Evolutionary conservation across 2,329 filamentous ascomycete genomes (phyloP), one percentile per base, ranked within the genome.

Genomic region (Aureobasidium sp.): DNA sequence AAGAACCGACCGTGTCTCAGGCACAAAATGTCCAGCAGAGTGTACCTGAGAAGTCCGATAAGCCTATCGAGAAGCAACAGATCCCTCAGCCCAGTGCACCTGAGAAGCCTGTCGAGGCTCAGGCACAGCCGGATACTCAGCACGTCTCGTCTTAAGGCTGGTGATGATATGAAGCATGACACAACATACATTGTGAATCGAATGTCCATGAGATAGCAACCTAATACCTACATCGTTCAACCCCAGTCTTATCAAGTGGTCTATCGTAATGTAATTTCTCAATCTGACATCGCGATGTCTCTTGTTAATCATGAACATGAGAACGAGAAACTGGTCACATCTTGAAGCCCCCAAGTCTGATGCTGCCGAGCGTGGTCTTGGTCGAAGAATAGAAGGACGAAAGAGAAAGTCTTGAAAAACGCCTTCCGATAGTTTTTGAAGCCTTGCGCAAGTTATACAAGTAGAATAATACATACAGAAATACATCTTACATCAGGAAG

Each of bases 381-480:
- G 42, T 15, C 34, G 20, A 26, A 8, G 17, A 6, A 10, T 32
- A 12, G 20, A 46, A 15, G 9, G 3, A 10, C 29, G 26, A 17
- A 29, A 20, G 12, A 15, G 23, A 52, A 8, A 17, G 7, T 34
- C 26, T 9, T 23, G 13, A 37, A 37, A 4, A 57, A 46, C 53
- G n/a, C 29, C 10, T 12, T 39, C 17, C 15, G 32, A 34, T 5
- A 12, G 3, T 10, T 57, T 44, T 46, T 36, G 27, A 36, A 57
- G n/a, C 13, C 39, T 36, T 57, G 53, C n/a, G 44, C 23, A 29
- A 48, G 15, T 48, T 59, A 17, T 48, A 48, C 55, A 39, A 37
- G 20, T 27, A 48, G 48, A 60, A 50, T 51, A 58, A 60, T 60
- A 51, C 46, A 60, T 60, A 51, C 36, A 51, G 42, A 51, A 48